A percentile compares a stretch with the other conserved stretches of the same genome.
These are phyloP conservation scores for Peronosclerospora sorghi DNA, from an alignment of 352 stramenopile species.

Conservation along the genomic window DNA sequence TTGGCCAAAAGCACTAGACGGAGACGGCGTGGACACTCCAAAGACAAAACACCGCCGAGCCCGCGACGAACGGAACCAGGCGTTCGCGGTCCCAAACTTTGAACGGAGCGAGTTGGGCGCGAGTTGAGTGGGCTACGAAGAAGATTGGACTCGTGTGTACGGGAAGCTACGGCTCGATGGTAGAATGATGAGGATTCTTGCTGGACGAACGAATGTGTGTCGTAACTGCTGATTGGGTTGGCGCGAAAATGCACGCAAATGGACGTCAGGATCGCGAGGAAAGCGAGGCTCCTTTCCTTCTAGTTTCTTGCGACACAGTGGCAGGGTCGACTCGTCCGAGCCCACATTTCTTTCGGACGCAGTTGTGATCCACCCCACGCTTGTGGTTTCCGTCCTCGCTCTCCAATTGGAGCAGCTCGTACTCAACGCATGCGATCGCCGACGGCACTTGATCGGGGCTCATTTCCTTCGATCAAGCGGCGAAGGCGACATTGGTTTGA, in stretches of 20 bases:
- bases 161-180: conserved; percentile 14
- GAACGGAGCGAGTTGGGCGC: conserved; percentile 32
- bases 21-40: no score
- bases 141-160: conserved; percentile 54
- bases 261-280: neutral
- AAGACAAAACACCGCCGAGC: no score
- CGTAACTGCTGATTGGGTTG: no score
- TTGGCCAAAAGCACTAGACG: no score
- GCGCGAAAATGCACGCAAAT: neutral
- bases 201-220: neutral
- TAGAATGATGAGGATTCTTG: conserved; percentile 1
- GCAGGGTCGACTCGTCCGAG: conserved; percentile 4
- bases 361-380: no score
- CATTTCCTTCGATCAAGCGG: conserved; percentile 23
- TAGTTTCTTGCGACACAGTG: neutral
- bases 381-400: neutral
- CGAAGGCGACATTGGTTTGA: conserved; percentile 11
- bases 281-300: conserved; percentile 19
- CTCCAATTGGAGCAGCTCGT: conserved; percentile 4
- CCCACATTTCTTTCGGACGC: conserved; percentile 22
- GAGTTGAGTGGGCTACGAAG: conserved; percentile 41
- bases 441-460: conserved; percentile 17
- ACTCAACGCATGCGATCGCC: conserved; percentile 4
- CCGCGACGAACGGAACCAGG: conserved; percentile 6
- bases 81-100: no score